Percentiles rank a stretch among this genome's conserved stretches.
Conservation (phyloP, 2,329 filamentous ascomycete species). For the Pseudogymnoascus destructans region DNA sequence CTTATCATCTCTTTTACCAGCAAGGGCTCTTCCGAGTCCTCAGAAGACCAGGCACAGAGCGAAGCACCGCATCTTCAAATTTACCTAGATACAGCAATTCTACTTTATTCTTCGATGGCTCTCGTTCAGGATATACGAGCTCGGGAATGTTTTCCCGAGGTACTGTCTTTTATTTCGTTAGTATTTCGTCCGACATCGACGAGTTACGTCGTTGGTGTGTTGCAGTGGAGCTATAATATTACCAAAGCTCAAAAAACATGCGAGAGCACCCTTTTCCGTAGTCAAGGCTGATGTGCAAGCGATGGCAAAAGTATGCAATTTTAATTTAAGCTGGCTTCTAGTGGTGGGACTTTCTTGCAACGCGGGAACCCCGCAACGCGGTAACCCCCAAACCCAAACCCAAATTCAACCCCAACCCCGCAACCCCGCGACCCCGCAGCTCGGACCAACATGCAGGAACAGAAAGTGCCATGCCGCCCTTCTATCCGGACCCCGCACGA, state of each 20-base stretch:
- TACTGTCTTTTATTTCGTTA: not conserved
- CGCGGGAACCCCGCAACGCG: not conserved
- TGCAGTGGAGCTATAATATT: not conserved
- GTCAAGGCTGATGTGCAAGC: not conserved
- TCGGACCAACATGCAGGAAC: not conserved
- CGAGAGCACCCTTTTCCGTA: not conserved
- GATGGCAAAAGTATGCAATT: not conserved
- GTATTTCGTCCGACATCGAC: not conserved
- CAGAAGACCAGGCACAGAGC: not conserved
- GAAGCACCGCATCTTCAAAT: not conserved
- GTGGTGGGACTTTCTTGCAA: not conserved
- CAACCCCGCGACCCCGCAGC: not conserved
- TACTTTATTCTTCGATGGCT: not conserved
- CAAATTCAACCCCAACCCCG: not conserved
- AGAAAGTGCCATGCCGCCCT: not conserved
- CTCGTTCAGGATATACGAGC: not conserved
- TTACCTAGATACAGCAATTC: not conserved
- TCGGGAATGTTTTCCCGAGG: not conserved
- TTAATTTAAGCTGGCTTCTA: not conserved
- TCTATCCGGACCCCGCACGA: not conserved
- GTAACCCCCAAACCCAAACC: not conserved
- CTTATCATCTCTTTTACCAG: not conserved
- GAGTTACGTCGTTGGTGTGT: not conserved
- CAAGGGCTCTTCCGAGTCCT: not conserved
- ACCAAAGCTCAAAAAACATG: not conserved